Evolutionary conservation across 176 grass and related monocot genomes (phyloP), one percentile per base, ranked within the genome.

Genomic region (Zea luxurians): DNA sequence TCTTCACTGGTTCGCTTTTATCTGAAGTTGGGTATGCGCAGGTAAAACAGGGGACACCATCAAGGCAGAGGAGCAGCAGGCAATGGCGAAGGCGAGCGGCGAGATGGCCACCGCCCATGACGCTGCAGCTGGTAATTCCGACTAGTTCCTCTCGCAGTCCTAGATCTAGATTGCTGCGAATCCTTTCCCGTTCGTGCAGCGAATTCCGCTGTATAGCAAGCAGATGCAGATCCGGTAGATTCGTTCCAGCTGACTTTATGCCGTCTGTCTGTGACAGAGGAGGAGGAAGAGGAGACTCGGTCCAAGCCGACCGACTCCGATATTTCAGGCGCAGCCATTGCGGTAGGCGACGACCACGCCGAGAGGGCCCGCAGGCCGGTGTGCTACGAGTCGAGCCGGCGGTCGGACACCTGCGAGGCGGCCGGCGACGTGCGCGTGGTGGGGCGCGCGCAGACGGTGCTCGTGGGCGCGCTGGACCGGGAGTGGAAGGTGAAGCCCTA

Each of bases 341-440:
- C 27, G 7, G 66, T 7, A 2, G 59, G 5, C 2, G 36, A 2
- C 5, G 18, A 0, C 2, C 15, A 3, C 20, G 41, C 16, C 42
- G 58, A 2, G 10, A 17, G 8, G 8, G 21, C 4, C 21, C 42
- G 37, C 54, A 83, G 71, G 42, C 69, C 69, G 64, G 79, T 87
- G 76, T 93, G 91, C 78, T 87, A 74, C 57, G 80, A 79, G 66
- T 76, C 91, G 58, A 89, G 87, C 84, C 82, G 82, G 36, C 85
- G 87, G n/a, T 93, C 91, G 1, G 69, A 90, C 78, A 89, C 84
- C 18, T 93, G 91, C 78, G 84, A 90, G 70, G 87, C 87, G 37
- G 18, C 71, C 57, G 87, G 91, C 48, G 87, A 93, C 55, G 75
- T 90, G 8, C 82, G 91, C 40, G 82, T 93, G 63, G 45, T 55